Conservation (phyloP, 148 eudicot species). For the Gaultheria prostrata region DNA sequence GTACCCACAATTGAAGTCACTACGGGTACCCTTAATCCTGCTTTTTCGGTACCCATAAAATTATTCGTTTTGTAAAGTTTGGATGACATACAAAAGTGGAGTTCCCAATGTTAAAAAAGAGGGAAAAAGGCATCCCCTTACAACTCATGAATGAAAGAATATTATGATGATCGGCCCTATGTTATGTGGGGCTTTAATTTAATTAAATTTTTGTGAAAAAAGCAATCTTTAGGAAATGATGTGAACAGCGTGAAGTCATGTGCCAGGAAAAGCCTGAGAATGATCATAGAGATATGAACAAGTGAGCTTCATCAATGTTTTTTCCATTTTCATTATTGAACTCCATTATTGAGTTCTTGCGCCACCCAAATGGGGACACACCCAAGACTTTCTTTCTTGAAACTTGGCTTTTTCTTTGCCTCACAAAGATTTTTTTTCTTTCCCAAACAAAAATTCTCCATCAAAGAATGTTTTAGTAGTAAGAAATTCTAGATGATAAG, state of each 20-base stretch:
- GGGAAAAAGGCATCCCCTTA: neutral
- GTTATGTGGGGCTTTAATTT: neutral
- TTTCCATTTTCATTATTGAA: neutral
- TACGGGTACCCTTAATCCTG: no score
- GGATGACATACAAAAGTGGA: neutral
- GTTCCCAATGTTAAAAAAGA: neutral
- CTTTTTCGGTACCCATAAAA: no score
- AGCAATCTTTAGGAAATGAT: conserved; percentile 3
- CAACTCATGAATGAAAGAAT: neutral
- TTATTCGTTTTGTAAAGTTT: neutral
- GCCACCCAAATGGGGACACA: neutral
- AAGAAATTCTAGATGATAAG: no score
- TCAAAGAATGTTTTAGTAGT: neutral
- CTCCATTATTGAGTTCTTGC: neutral
- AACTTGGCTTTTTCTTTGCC: neutral
- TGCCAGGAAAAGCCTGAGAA: conserved; percentile 6
- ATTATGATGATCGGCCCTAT: conserved; percentile 3
- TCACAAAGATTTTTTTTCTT: neutral
- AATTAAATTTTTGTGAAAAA: neutral
- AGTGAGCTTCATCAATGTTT: neutral
- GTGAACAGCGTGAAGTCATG: conserved; percentile 12
- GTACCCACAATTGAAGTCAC: no score
- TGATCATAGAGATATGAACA: neutral
- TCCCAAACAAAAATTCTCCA: neutral
- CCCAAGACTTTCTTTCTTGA: neutral